Evolutionary conservation across 345 rosid genomes (phyloP).

Genomic region (Trapa bicornis): DNA sequence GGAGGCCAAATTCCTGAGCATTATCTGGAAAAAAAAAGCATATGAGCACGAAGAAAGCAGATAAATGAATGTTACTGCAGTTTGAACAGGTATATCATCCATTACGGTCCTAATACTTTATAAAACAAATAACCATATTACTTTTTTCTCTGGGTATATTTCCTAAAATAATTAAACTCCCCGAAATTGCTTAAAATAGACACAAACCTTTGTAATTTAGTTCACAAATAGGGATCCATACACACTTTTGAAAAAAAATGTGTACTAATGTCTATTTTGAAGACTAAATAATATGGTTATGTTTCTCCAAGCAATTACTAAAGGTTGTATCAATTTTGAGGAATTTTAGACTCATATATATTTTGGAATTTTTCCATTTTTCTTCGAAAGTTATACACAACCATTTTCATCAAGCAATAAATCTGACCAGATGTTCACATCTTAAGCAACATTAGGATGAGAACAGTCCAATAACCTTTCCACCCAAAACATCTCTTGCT

Average conservation of each 20-base stretch:
- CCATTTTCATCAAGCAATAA: neutral
- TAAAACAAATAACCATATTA: neutral
- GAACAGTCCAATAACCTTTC: slow-evolving; percentile 39
- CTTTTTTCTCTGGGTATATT: too few species aligned
- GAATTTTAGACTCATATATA: too few species aligned
- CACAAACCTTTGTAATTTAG: too few species aligned
- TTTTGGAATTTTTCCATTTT: neutral
- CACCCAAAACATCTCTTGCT: slow-evolving; percentile 92
- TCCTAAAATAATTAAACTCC: too few species aligned
- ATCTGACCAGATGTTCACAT: neutral
- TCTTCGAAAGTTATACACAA: neutral
- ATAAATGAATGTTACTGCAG: neutral
- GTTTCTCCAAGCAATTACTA: too few species aligned
- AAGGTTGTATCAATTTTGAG: too few species aligned
- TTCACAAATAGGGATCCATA: too few species aligned
- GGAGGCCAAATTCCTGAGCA: neutral
- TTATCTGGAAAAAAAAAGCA: too few species aligned
- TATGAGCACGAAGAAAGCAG: neutral
- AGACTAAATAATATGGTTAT: too few species aligned
- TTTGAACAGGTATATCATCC: neutral
- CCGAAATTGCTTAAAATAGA: too few species aligned
- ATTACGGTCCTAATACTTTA: neutral
- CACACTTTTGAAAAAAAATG: too few species aligned
- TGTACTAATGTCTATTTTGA: too few species aligned
- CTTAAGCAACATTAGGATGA: slow-evolving; percentile 1